phyloP scores from a whole-genome alignment of 1,284 basidiomycete species.

The Marasmius sp. region DNA sequence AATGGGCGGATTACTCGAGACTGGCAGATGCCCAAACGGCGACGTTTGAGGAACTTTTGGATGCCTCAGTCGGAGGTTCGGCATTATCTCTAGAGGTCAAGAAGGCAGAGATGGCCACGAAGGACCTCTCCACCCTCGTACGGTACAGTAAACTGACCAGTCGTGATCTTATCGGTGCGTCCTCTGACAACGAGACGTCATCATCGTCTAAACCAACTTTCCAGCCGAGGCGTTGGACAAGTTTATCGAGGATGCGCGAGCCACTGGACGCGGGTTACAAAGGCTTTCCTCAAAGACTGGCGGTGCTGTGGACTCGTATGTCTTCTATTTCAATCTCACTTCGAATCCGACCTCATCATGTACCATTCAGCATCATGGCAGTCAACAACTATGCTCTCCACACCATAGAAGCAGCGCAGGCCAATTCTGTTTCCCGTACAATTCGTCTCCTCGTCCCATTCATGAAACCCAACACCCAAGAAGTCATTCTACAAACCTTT shows the following conservation, averaged over 20 bases:
- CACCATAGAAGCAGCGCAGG: constrained; percentile 52
- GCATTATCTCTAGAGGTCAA: constrained; percentile 64
- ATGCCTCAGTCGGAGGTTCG: constrained; percentile 54
- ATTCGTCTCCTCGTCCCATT: constrained; percentile 48
- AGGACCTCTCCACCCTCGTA: constrained; percentile 61
- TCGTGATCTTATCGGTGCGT: constrained; percentile 44
- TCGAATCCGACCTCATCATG: constrained; percentile 2
- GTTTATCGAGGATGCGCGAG: constrained; percentile 61
- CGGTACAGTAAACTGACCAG: constrained; percentile 58
- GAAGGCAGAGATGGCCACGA: constrained; percentile 73
- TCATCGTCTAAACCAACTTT: not conserved
- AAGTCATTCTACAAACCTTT: constrained; percentile 53
- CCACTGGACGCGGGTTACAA: constrained; percentile 54
- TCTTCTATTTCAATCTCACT: constrained; percentile 8
- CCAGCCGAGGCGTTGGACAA: constrained; percentile 42
- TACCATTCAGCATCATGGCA: constrained; percentile 57
- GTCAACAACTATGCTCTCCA: constrained; percentile 67
- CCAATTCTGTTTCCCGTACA: constrained; percentile 34
- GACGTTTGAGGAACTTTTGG: constrained; percentile 61
- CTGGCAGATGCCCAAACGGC: constrained; percentile 58
- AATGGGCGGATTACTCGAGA: constrained; percentile 57
- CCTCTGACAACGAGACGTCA: not conserved
- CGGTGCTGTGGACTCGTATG: constrained; percentile 69
- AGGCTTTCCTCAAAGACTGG: constrained; percentile 60
- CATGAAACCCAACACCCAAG: constrained; percentile 32